These are phyloP conservation scores for Pestalotiopsis sp. DNA, from an alignment of 2,329 filamentous ascomycete species.

Conservation along the genomic window DNA sequence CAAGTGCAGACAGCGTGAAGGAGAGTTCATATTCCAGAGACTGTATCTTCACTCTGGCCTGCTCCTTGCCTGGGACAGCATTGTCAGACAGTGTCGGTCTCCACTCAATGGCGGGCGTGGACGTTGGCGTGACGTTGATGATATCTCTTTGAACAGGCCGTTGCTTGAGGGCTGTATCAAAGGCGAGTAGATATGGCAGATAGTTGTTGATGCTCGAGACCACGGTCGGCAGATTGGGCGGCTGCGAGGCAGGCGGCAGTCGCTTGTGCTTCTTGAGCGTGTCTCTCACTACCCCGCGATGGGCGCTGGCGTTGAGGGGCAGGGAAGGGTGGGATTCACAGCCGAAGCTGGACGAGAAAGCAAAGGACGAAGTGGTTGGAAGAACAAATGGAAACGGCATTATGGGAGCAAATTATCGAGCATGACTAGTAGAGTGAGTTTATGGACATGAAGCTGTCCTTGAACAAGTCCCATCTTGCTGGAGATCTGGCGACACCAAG, in stretches of 20 bases:
- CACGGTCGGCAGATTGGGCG: constrained; percentile 69
- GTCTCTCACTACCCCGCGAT: constrained; percentile 80
- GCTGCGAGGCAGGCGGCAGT: constrained; percentile 69
- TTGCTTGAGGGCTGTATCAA: constrained; percentile 70
- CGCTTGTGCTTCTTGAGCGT: constrained; percentile 88
- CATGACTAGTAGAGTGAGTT: not conserved
- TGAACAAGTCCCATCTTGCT: not conserved
- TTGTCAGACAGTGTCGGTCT: constrained; percentile 72
- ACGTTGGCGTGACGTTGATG: constrained; percentile 65
- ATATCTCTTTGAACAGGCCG: constrained; percentile 55
- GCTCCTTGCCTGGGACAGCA: constrained; percentile 64
- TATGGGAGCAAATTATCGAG: constrained; percentile 18
- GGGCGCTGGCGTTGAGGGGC: constrained; percentile 77
- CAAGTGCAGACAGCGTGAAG: constrained; percentile 77
- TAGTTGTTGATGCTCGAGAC: constrained; percentile 73
- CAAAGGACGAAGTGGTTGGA: constrained; percentile 85
- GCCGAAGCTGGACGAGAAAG: constrained; percentile 74
- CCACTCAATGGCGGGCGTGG: constrained; percentile 73
- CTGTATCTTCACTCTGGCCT: constrained; percentile 65
- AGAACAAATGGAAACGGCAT: constrained; percentile 92
- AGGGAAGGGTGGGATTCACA: constrained; percentile 88
- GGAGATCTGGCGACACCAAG: not conserved
- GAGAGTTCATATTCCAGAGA: constrained; percentile 82
- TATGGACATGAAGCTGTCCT: not conserved
- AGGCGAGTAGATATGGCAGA: constrained; percentile 77